Evolutionary conservation across 306 rosid species (phyloP), one percentile per base, ranked within the genome.

Genomic region (Fragaria vesca): DNA sequence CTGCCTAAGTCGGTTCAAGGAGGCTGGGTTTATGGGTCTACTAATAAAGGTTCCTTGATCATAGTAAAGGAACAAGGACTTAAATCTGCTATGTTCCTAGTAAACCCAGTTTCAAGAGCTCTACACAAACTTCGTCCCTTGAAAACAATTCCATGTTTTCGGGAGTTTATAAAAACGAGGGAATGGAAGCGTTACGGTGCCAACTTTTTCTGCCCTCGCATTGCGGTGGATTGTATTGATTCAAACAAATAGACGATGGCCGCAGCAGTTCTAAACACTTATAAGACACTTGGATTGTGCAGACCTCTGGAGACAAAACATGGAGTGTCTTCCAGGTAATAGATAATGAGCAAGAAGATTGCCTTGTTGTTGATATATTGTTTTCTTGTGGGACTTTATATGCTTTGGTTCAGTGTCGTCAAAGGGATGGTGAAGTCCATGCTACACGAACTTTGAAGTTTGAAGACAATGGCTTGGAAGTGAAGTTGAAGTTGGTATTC

Each of bases 91-190:
- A n/a, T 42, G n/a, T 42, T 40, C n/a, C 50, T 68, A 12, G 8
- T 68, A 12, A 69, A 69, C 73, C 73, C 55, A 43, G 45, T 45
- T 69, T 43, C 73, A 45, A 20, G 54, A 69, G 54, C 4, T 10
- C 17, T 12, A 43, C 12, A 69, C 36, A 10, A 68, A 24, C 55
- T 69, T 45, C 73, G 38, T 3, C 7, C 52, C 2, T 43, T 69
- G 8, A 45, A 45, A 45, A 43, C 73, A 21, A 69, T 43, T 69
- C 20, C 54, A 13, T 69, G 20, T 45, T 69, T 45, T 3, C 15
- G 3, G 10, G 43, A 43, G 52, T n/a, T 1, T 17, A 21, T 12
- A 11, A 4, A 60, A 60, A 26, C 38, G 0, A 12, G 0, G 17
- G 5, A 9, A 24, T 60, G 66, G 67, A 61, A 28, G 3, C 18